Evolutionary conservation across 352 stramenopile species (phyloP).

Genomic region (Phytophthora cajani): DNA sequence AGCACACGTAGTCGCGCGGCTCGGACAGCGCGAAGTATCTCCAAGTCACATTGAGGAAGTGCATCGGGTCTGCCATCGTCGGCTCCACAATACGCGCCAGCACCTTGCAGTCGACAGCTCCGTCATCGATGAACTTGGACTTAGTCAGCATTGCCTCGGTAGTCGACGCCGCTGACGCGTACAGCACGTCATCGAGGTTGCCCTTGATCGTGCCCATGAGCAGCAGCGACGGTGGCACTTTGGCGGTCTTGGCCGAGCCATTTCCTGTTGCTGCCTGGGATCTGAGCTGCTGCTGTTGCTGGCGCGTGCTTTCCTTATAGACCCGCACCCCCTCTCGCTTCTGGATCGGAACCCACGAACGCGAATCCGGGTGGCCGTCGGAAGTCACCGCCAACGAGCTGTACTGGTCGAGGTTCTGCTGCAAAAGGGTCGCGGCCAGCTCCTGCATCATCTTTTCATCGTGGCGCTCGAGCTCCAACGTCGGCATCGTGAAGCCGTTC

Average conservation of each 20-base stretch:
- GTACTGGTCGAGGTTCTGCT: constrained; percentile 42
- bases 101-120: constrained; percentile 37
- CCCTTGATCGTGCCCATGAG: constrained; percentile 50
- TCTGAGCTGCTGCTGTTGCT: constrained; percentile 33
- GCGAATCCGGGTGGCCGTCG: constrained; percentile 44
- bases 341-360: constrained; percentile 35
- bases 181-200: constrained; percentile 55
- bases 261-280: constrained; percentile 33
- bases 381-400: constrained; percentile 28
- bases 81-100: constrained; percentile 39
- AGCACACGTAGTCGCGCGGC: constrained; percentile 43
- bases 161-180: constrained; percentile 43
- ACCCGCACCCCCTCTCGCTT: constrained; percentile 39
- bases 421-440: constrained; percentile 31
- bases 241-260: constrained; percentile 13
- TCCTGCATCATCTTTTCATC: constrained; percentile 42
- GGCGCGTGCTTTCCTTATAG: constrained; percentile 43
- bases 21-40: constrained; percentile 41
- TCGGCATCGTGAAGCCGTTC: constrained; percentile 33
- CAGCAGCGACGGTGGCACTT: constrained; percentile 35
- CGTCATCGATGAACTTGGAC: constrained; percentile 43
- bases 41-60: constrained; percentile 50
- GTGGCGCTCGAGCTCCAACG: constrained; percentile 32
- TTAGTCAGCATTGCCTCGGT: constrained; percentile 46
- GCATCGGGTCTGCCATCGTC: constrained; percentile 44